Percentiles rank a stretch among this genome's conserved stretches.
These are phyloP conservation scores for Pseudocercospora macadamiae DNA, from an alignment of 2,329 filamentous ascomycete species.

Conservation along the genomic window DNA sequence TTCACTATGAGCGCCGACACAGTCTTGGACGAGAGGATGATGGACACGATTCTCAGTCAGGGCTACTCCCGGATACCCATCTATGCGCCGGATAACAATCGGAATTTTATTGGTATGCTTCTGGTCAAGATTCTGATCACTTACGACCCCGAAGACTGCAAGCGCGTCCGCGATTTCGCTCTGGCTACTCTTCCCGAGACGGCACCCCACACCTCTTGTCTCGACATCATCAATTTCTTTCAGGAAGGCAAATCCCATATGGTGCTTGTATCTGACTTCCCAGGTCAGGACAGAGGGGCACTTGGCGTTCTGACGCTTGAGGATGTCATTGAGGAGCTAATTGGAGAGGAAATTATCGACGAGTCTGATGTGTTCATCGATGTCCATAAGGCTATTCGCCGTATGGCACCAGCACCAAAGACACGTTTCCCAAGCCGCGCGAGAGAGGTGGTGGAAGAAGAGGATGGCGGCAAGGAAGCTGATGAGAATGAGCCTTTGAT, in stretches of 20 bases:
- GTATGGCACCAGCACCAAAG: constrained; percentile 81
- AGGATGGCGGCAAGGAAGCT: constrained; percentile 28
- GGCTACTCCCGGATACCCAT: constrained; percentile 97
- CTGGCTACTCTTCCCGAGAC: constrained; percentile 95
- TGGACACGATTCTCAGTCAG: constrained; percentile 89
- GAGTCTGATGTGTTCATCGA: constrained; percentile 98
- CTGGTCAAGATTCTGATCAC: constrained; percentile 98
- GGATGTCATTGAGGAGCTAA: constrained; percentile 97
- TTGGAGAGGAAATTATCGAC: constrained; percentile 99
- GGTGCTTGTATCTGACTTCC: constrained; percentile 89
- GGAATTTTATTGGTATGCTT: constrained; percentile 96
- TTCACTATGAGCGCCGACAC: constrained; percentile 97
- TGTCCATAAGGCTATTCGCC: constrained; percentile 95
- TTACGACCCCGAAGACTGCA: constrained; percentile 92
- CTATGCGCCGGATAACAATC: constrained; percentile 77
- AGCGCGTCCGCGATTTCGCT: constrained; percentile 84
- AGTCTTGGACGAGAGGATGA: constrained; percentile 87
- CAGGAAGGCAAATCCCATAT: constrained; percentile 99
- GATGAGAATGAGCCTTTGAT: constrained; percentile 37
- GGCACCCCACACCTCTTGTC: constrained; percentile 88
- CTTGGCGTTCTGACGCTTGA: constrained; percentile 94
- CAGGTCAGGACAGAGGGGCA: constrained; percentile 88
- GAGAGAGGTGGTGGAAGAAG: constrained; percentile 23
- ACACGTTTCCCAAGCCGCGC: constrained; percentile 45
- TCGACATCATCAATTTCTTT: constrained; percentile 99